Base-by-base conservation (phyloP, 352 stramenopile species). In the Ochromonadaceae sp. region DNA sequence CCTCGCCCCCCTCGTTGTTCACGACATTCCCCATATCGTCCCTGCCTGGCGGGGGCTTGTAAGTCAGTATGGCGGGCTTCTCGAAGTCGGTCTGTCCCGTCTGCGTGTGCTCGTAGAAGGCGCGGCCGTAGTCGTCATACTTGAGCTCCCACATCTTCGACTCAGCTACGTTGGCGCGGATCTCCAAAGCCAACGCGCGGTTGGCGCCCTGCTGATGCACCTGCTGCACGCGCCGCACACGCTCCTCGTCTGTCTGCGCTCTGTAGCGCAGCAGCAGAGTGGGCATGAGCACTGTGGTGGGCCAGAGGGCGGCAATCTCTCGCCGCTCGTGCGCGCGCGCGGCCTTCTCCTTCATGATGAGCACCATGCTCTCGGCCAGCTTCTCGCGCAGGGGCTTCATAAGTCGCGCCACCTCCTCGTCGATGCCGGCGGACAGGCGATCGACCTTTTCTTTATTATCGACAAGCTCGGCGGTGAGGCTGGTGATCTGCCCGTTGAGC, bases 61-160 rank as follows among this genome's bases (percentile, higher is more conserved):
- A 72, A 5, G 26, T 35, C 65, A 77, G 59, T 48, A 68, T 73
- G 5, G 58, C 25, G 25, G 73, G 73, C 25, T 42, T n/a, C 26
- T 79, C 67, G 65, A 63, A 77, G 0, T 28, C 65, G 12, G 55
- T 74, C 44, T 75, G 35, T 10, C 60, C 67, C 34, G 68, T 76
- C 32, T 74, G 56, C 12, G 26, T 46, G 65, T 78, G 73, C 36
- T 73, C 26, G 41, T 69, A 78, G 59, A 75, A 78, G 12, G 58
- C 25, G n/a, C 70, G 71, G 28, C 73, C 73, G 57, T 74, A 69
- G 25, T 78, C 70, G 58, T 78, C 73, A 67, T 75, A 70, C 12
- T 72, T 46, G 48, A 66, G 48, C 38, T 47, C 31, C 67, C 67
- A 72, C 35, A 35, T 59, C 26, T 25, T 25, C n/a, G 42, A 17